Evolutionary conservation across 495 filamentous ascomycete species (phyloP), one percentile per base, ranked within the genome.

Genomic region (Tuber brumale): DNA sequence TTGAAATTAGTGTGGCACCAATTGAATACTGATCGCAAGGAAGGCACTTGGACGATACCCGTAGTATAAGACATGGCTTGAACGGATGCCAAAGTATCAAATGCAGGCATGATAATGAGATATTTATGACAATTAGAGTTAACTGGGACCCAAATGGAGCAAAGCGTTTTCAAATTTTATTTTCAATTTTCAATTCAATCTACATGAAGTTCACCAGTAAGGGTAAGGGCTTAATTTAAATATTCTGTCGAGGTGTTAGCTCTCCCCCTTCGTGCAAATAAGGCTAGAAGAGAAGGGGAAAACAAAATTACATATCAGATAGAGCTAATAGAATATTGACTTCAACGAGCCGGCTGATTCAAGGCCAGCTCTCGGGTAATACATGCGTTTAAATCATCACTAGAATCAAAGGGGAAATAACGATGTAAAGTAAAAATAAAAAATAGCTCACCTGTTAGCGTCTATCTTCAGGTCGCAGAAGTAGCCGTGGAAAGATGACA

Each of bases 341-440:
- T 66, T 80, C 78, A 80, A 71, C 71, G 78, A 80, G 69, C 76
- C 46, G 76, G 77, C 76, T 23, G 72, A 75, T 80, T 80, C 72
- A 75, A 79, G 76, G 66, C 77, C 69, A 74, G 73, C 71, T 80
- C 78, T 80, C 77, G 73, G 78, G 78, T 80, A 80, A 80, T 80
- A 80, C 78, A 80, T 80, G 78, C 78, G 75, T 79, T 75, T 79
- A 72, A 70, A 76, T 80, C 78, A 80, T 80, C 78, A 80, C 73
- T 41, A 73, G 73, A 71, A 80, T 69, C 72, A 79, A 76, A 71
- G 48, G 31, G 35, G 42, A 18, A 31, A n/a, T n/a, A 21, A 41
- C 46, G 19, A 39, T 21, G 35, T 61, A 61, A 7, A 70, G 37
- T 37, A 37, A 39, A 43, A 41, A 43, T 43, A 66, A 41, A 14